Evolutionary conservation across 2,329 filamentous ascomycete species (phyloP), one percentile per base, ranked within the genome.

Genomic region (Penicillium sp.): DNA sequence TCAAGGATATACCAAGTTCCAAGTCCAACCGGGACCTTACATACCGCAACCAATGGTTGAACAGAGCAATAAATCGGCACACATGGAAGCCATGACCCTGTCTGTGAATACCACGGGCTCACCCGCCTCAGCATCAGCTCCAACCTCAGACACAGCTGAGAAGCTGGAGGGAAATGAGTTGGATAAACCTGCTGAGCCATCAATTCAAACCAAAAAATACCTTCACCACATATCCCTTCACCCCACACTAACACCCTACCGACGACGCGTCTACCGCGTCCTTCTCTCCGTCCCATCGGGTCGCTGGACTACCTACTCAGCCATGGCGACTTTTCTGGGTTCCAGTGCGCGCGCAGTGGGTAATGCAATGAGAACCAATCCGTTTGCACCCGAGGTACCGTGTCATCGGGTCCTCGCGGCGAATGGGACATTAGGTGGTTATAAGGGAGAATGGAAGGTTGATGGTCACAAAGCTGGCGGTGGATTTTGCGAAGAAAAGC

Each of bases 321-420:
- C 87, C 1, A 78, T 96, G 49, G 85, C 91, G 0, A 79, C 79
- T 8, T 82, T 88, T 54, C 80, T 93, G 14, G 72, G 78, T 10
- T 91, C 89, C 21, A 90, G 88, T 3, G 88, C 90, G 1, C 81
- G 90, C 40, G 90, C 90, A 0, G 84, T 94, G 5, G 90, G 90
- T 14, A 91, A 89, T 55, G 90, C 90, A 1, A 79, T 95, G 67
- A 83, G 88, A 16, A 78, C 75, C 34, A 96, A 96, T 69, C 91
- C 91, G 0, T 95, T 93, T 65, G 91, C 91, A 13, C 91, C 91
- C 0, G 81, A 84, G 32, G 88, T 93, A 4, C 91, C 91, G 1
- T 95, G 91, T 63, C 91, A 95, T 72, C 83, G 91, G 9, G 88
- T 93, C 21, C 83, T 95, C 44, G 89, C 89, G 5, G 87, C 85